Evolutionary conservation across 106 monocot species (phyloP), one percentile per base, ranked within the genome.

Genomic region (Phalaenopsis equestris): DNA sequence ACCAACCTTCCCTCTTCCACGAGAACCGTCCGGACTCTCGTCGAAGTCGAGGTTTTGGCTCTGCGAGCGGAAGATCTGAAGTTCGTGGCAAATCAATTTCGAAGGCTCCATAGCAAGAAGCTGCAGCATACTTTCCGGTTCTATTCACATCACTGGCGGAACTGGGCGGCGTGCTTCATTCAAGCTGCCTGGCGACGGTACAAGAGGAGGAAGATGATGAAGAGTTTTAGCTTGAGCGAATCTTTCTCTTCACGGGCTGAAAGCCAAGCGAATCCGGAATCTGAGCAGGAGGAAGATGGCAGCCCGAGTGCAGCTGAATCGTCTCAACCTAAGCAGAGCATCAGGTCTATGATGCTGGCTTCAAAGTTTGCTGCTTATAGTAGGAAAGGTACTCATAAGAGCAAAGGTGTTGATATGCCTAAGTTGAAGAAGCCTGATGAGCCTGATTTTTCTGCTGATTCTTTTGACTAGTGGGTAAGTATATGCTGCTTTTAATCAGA

Each of bases 41-140:
- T 86, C 8, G 91, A 93, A 79, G 96, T 93, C 0, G 96, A 96
- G 81, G 93, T 90, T 5, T 96, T 96, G 73, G 87, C 88, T 15
- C 75, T 96, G 39, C 67, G 79, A 78, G 96, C 91, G 6, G 96
- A 96, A 67, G 93, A 96, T 67, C 91, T 96, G 9, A 96, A 86
- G 79, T 96, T 96, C 79, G 96, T 96, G 3, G 93, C 96, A 3
- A 88, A 83, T 73, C 96, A 96, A 67, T 96, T 96, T 73, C 79
- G 86, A 58, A 79, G 96, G 21, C 85, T 96, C 19, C 93, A 96
- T 78, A 93, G 93, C 80, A 96, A 91, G 85, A 93, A 91, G 72
- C 80, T 96, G 38, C 96, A 91, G 75, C 93, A 96, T 70, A 85
- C 96, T 9, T 90, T 96, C 83, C 83, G 91, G 36, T 93, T 90